Conservation (phyloP, 768 basidiomycete species). For the Botryobasidium botryosum region DNA sequence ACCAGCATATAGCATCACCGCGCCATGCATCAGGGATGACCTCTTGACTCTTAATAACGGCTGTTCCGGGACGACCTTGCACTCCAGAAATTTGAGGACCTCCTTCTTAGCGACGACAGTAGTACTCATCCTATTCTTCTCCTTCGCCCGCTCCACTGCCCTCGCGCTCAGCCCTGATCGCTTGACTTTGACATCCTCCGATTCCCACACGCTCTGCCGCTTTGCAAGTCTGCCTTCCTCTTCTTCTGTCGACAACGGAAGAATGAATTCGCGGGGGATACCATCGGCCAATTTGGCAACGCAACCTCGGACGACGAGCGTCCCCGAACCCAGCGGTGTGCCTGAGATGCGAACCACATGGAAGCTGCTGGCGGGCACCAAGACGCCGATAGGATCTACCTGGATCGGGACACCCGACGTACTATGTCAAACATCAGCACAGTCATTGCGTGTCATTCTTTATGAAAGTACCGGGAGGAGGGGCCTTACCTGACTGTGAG, state of each 20-base stretch:
- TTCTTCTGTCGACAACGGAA: constrained; percentile 54
- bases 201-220: constrained; percentile 38
- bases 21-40: constrained; percentile 83
- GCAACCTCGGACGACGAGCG: constrained; percentile 60
- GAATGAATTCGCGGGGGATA: constrained; percentile 45
- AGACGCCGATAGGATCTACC: constrained; percentile 40
- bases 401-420: constrained; percentile 68
- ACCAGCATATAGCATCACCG: constrained; percentile 89
- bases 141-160: constrained; percentile 16
- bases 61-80: constrained; percentile 69
- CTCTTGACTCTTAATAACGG: constrained; percentile 74
- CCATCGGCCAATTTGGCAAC: constrained; percentile 62
- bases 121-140: constrained; percentile 2
- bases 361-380: constrained; percentile 56
- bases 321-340: constrained; percentile 45
- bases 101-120: constrained; percentile 1
- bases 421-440: constrained; percentile 29
- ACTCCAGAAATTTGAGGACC: constrained; percentile 42
- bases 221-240: constrained; percentile 37
- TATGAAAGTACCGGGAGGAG: neutral
- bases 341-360: constrained; percentile 60
- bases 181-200: constrained; percentile 58
- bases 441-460: too few species aligned
- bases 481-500: constrained; percentile 57
- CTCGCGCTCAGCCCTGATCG: constrained; percentile 55